phyloP scores from a whole-genome alignment of 1,284 basidiomycete genomes.

The Anthracocystis walkeri region DNA sequence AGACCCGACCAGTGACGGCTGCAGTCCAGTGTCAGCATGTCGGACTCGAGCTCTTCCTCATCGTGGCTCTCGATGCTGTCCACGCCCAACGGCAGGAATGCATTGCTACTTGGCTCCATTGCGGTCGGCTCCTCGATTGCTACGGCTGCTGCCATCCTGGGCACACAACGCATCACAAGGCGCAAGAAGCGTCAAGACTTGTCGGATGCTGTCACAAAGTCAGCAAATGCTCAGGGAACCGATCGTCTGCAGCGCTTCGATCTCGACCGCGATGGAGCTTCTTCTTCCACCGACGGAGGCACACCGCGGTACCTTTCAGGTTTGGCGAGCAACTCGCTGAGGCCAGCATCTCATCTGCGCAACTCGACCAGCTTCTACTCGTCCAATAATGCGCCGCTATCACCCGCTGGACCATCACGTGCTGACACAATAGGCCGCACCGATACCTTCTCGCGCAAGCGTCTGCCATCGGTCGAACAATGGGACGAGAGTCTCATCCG shows the following conservation, averaged over 20 bases:
- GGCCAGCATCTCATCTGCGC: conserved; percentile 37
- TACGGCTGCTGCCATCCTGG: conserved; percentile 53
- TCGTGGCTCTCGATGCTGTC: conserved; percentile 42
- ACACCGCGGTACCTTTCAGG: conserved; percentile 58
- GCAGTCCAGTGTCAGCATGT: conserved; percentile 12
- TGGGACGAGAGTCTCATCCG: conserved; percentile 69
- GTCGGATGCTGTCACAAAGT: conserved; percentile 42
- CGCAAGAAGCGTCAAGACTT: conserved; percentile 48
- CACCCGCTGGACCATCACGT: conserved; percentile 31
- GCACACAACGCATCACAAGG: conserved; percentile 49
- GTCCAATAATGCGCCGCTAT: conserved; percentile 20
- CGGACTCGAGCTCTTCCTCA: conserved; percentile 31
- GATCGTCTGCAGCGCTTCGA: conserved; percentile 47
- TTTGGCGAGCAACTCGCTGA: conserved; percentile 33
- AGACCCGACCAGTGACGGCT: not conserved
- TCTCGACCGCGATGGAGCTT: conserved; percentile 34
- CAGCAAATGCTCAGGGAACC: conserved; percentile 30
- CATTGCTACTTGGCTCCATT: conserved; percentile 49
- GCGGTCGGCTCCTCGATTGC: conserved; percentile 60
- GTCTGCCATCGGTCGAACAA: conserved; percentile 31
- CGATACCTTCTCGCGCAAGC: conserved; percentile 29
- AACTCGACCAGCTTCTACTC: conserved; percentile 42
- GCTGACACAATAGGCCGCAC: conserved; percentile 20
- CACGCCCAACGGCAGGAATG: conserved; percentile 30
- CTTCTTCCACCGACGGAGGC: conserved; percentile 45